A percentile compares a stretch with the other conserved stretches of the same genome.
Conservation (phyloP, 176 grass and related monocot genomes). For the Pharus latifolius region DNA sequence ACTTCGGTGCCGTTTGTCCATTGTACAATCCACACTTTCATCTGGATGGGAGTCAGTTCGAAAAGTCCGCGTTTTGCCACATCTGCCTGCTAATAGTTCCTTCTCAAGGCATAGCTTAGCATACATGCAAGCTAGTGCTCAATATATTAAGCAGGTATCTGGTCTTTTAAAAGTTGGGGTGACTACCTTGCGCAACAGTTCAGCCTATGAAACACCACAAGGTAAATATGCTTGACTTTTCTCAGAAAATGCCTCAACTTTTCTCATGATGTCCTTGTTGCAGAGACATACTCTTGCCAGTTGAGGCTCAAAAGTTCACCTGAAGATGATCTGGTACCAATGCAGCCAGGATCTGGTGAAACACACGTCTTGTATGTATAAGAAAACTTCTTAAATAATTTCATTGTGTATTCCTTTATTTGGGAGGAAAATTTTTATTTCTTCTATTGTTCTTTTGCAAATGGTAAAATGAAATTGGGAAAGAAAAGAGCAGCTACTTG, state of each 20-base stretch:
- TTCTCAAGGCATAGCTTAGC: slow-evolving; percentile 92
- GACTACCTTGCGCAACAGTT: slow-evolving; percentile 69
- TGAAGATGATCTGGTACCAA: slow-evolving; percentile 60
- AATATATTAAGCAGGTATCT: slow-evolving; percentile 91
- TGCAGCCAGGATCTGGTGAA: slow-evolving; percentile 99
- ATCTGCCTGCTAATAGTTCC: slow-evolving; percentile 64
- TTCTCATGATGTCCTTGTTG: slow-evolving; percentile 17
- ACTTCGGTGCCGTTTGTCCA: slow-evolving; percentile 68
- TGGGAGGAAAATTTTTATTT: no score
- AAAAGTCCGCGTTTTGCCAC: slow-evolving; percentile 59
- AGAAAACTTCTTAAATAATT: slow-evolving; percentile 15
- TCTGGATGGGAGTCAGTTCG: slow-evolving; percentile 89
- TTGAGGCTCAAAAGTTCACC: slow-evolving; percentile 80
- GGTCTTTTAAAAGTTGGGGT: slow-evolving; percentile 87
- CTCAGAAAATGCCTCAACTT: not conserved
- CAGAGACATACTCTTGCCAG: slow-evolving; percentile 91
- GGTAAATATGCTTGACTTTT: slow-evolving; percentile 41
- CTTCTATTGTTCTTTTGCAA: no score
- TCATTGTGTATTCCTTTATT: not conserved
- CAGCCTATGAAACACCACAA: slow-evolving; percentile 66
- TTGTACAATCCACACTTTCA: slow-evolving; percentile 62
- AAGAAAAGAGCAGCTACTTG: no score
- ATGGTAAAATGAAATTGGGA: no score
- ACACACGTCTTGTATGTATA: slow-evolving; percentile 89
- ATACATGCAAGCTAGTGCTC: slow-evolving; percentile 95